Conservation (phyloP, 78 protist species). For the Pigoraptor vietnamica region DNA sequence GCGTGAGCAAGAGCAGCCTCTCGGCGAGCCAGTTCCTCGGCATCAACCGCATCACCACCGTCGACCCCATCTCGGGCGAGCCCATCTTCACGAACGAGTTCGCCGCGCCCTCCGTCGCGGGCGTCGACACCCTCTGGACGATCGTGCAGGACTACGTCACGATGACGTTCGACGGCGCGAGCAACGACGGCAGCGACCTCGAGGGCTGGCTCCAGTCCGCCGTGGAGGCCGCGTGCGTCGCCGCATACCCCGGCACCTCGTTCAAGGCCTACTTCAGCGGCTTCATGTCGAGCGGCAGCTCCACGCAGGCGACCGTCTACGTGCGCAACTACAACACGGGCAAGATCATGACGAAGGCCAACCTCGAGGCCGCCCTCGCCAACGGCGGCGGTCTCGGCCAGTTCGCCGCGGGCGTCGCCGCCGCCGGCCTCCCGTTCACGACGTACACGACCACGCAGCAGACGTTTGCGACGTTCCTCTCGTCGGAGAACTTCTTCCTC, state of each 20-base stretch:
- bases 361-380: not conserved
- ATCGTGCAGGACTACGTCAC: not conserved
- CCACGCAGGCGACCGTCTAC: not conserved
- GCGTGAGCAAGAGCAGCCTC: not conserved
- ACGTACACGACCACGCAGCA: not conserved
- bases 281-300: not conserved
- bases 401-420: not conserved
- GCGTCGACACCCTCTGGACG: not conserved
- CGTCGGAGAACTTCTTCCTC: not conserved
- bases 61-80: not conserved
- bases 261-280: not conserved
- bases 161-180: not conserved
- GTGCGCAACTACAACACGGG: not conserved
- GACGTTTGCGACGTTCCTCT: not conserved
- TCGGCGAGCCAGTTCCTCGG: not conserved
- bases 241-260: not conserved
- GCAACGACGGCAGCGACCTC: not conserved
- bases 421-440: not conserved
- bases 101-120: not conserved
- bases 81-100: not conserved
- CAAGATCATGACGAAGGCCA: not conserved
- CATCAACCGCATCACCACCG: not conserved
- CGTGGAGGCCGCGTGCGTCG: not conserved
- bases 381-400: not conserved
- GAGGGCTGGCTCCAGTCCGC: not conserved